Conservation (phyloP, 225 moss, liverwort and hornwort species). For the Straminergon stramineum region DNA sequence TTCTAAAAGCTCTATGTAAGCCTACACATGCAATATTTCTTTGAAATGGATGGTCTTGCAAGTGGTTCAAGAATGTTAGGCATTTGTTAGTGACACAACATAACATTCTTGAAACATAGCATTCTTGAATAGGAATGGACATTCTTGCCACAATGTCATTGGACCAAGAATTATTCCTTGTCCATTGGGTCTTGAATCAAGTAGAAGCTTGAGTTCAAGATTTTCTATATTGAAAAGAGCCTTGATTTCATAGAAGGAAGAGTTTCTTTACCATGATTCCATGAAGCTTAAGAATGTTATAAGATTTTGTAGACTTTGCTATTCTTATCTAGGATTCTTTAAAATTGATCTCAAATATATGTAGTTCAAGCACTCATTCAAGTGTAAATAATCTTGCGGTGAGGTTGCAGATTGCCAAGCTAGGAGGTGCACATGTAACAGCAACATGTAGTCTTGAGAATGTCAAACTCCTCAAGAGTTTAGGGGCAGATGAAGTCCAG, state of each 20-base stretch:
- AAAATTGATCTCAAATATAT: neutral
- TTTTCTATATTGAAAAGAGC: neutral
- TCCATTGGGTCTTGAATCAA: neutral
- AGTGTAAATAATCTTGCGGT: neutral
- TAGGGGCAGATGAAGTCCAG: conserved; percentile 70
- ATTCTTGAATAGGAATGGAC: neutral
- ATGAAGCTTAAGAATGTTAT: neutral
- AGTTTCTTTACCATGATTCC: neutral
- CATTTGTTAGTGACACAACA: neutral
- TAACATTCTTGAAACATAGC: neutral
- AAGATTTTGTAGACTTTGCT: neutral
- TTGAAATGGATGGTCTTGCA: neutral
- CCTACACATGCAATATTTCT: neutral
- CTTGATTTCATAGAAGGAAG: neutral
- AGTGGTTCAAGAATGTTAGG: neutral
- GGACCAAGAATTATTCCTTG: neutral
- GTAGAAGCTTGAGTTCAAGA: neutral
- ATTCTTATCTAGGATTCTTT: neutral
- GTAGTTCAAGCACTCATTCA: neutral
- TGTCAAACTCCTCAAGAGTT: conserved; percentile 26
- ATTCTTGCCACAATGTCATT: neutral
- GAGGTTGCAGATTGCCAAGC: conserved; percentile 62
- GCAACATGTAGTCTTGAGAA: conserved; percentile 42
- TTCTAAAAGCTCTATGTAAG: neutral
- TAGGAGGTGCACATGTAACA: conserved; percentile 74